A percentile compares a stretch with the other conserved stretches of the same genome.
Conservation (phyloP, 768 basidiomycete species). For the Polyporus arcularius region DNA sequence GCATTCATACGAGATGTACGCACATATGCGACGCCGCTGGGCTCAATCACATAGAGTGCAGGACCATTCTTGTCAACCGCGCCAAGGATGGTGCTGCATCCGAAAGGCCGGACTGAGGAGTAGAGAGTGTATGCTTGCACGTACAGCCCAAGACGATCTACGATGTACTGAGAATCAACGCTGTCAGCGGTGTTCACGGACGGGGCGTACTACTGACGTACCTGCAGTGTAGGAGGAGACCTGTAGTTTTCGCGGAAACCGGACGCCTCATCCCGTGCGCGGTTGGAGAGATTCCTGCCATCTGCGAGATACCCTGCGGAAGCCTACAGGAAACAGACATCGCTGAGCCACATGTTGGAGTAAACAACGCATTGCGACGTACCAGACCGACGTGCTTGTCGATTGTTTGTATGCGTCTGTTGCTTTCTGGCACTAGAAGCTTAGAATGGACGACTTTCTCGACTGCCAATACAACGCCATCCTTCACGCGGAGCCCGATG, state of each 20-base stretch:
- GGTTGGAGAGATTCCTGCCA: constrained; percentile 82
- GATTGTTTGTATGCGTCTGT: constrained; percentile 90
- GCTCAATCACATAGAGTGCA: constrained; percentile 86
- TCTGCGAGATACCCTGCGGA: constrained; percentile 94
- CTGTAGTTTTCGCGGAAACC: constrained; percentile 74
- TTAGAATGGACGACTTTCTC: constrained; percentile 98
- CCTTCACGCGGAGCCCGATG: constrained; percentile 94
- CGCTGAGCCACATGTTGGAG: background rate
- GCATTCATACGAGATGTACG: constrained; percentile 29
- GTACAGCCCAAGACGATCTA: constrained; percentile 84
- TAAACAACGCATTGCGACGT: constrained; percentile 21
- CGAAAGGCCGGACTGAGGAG: constrained; percentile 97
- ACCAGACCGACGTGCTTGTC: constrained; percentile 95
- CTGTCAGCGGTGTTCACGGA: background rate
- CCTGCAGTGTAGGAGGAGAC: constrained; percentile 78
- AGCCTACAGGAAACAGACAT: constrained; percentile 53
- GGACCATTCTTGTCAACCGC: constrained; percentile 89
- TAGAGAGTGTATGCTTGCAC: constrained; percentile 97
- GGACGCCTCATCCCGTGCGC: constrained; percentile 81
- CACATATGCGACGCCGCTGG: constrained; percentile 90
- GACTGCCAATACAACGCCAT: constrained; percentile 94
- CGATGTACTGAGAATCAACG: constrained; percentile 32
- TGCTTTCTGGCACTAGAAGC: constrained; percentile 88
- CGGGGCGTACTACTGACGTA: constrained; percentile 30
- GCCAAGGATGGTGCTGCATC: constrained; percentile 89